Evolutionary conservation across 73 alveolate species (phyloP).

Genomic region (Tetrahymena thermophila): DNA sequence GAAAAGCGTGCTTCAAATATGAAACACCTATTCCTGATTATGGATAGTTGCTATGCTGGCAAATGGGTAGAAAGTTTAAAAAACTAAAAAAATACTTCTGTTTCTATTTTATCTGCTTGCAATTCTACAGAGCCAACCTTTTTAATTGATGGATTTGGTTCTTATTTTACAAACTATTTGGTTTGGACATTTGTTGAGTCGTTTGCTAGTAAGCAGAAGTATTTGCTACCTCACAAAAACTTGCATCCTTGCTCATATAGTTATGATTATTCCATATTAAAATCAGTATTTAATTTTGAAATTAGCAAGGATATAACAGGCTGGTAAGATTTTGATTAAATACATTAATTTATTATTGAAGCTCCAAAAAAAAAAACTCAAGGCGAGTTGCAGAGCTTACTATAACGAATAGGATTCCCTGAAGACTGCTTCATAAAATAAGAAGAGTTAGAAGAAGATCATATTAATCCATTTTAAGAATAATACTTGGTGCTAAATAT

Average conservation of each 20-base stretch:
- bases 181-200: not conserved
- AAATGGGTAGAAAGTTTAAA: not conserved
- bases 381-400: not conserved
- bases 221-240: not conserved
- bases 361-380: not conserved
- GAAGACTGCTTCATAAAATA: not conserved
- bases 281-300: not conserved
- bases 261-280: not conserved
- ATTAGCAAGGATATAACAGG: not conserved
- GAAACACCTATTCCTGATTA: not conserved
- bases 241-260: not conserved
- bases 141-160: not conserved
- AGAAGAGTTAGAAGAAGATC: not conserved
- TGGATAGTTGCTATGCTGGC: not conserved
- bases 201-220: not conserved
- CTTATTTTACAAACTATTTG: not conserved
- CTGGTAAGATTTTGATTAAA: not conserved
- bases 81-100: not conserved
- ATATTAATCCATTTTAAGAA: not conserved
- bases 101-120: not conserved
- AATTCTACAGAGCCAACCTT: not conserved
- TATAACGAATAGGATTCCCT: not conserved
- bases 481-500: too few relatives aligned
- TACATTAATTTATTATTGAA: not conserved
- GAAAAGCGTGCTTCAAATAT: not conserved